Evolutionary conservation across 2,329 filamentous ascomycete genomes (phyloP).

Genomic region (Alternaria brassicicola): DNA sequence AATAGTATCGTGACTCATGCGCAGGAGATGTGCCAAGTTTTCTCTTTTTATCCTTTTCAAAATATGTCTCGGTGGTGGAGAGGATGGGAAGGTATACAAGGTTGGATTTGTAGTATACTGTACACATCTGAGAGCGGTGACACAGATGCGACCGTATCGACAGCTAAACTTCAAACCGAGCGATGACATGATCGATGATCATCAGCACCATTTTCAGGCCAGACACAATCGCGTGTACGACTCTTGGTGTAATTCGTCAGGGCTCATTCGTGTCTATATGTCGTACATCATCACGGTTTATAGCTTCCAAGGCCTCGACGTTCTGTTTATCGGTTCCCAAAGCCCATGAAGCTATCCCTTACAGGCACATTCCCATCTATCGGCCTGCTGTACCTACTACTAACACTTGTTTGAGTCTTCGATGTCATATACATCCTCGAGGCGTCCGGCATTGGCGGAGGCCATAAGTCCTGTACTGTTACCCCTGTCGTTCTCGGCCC

Average conservation of each 20-base stretch:
- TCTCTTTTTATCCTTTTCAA: too few relatives aligned
- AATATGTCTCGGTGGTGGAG: too few relatives aligned
- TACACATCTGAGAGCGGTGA: too few relatives aligned
- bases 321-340: not conserved
- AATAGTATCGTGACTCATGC: too few relatives aligned
- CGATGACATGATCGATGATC: not conserved
- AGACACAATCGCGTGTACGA: not conserved
- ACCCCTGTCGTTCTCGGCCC: constrained; percentile 19
- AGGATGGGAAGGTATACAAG: too few relatives aligned
- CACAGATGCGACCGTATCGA: too few relatives aligned
- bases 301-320: not conserved
- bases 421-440: not conserved
- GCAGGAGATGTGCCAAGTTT: too few relatives aligned
- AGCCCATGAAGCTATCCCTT: constrained; percentile 10
- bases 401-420: not conserved
- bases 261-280: not conserved
- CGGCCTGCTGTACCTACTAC: constrained; percentile 7
- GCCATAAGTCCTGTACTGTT: constrained; percentile 17
- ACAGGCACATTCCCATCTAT: constrained; percentile 12
- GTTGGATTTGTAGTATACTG: too few relatives aligned
- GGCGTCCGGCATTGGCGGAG: constrained; percentile 13
- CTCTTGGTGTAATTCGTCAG: not conserved
- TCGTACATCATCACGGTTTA: not conserved
- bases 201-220: not conserved
- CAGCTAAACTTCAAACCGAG: not conserved